These are phyloP conservation scores for Pugionium cornutum DNA, from an alignment of 345 rosid genomes.

Conservation along the genomic window DNA sequence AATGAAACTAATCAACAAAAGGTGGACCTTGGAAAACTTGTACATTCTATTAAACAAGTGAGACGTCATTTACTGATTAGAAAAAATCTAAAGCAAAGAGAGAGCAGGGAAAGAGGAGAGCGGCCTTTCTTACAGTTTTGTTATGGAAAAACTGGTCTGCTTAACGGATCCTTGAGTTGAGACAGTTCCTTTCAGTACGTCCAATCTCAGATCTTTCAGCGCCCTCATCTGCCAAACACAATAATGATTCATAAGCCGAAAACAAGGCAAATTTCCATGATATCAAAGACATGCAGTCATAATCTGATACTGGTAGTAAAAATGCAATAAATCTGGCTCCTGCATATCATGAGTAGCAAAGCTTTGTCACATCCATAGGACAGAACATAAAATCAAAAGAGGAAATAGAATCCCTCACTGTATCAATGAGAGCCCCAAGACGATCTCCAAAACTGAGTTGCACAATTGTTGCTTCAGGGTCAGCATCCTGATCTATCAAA, in stretches of 20 bases:
- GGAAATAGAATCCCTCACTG: slow-evolving; percentile 46
- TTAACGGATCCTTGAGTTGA: slow-evolving; percentile 72
- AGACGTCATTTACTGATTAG: slow-evolving; percentile 8
- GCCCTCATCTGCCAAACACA: slow-evolving; percentile 68
- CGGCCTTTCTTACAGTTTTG: slow-evolving; percentile 60
- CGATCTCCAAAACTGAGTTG: slow-evolving; percentile 97
- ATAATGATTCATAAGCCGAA: slow-evolving; percentile 17
- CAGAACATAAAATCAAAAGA: not conserved
- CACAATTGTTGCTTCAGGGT: slow-evolving; percentile 78
- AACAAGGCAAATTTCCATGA: slow-evolving; percentile 7
- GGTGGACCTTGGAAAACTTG: slow-evolving; percentile 6
- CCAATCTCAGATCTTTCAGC: slow-evolving; percentile 83
- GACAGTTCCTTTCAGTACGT: slow-evolving; percentile 84
- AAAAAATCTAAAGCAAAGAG: slow-evolving; percentile 11
- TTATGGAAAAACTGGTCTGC: slow-evolving; percentile 74
- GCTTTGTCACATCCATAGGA: not conserved
- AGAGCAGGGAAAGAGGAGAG: not conserved
- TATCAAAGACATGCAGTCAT: not conserved
- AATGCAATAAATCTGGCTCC: slow-evolving; percentile 5
- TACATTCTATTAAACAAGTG: not conserved
- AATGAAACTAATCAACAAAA: slow-evolving; percentile 4
- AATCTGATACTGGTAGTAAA: not conserved
- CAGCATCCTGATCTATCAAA: slow-evolving; percentile 85
- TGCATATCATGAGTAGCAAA: slow-evolving; percentile 4
- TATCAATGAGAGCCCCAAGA: slow-evolving; percentile 92